Base-by-base conservation (phyloP, 2,329 filamentous ascomycete genomes). In the Aspergillus sp. region DNA sequence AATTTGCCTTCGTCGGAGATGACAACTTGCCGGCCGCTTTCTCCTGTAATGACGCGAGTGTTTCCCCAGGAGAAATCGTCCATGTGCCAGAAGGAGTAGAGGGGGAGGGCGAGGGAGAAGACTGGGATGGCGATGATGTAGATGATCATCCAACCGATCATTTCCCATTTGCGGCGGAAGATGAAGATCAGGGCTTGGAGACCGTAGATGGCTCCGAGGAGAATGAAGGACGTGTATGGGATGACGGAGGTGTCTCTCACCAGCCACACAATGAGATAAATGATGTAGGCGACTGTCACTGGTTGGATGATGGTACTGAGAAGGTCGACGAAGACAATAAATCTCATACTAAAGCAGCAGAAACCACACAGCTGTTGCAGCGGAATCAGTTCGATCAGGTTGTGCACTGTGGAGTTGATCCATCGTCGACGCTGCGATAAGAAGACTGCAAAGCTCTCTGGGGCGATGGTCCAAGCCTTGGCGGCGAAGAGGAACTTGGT, bases 1-100 rank as follows among this genome's bases (percentile, higher is more conserved):
- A 97, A 98, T 70, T 95, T 96, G 75, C 93, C 93, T 73, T 98
- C 93, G 67, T 98, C 93, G 1, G 90, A 88, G 56, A 98, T 85
- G 59, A 98, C 82, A 53, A 97, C 76, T 76, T 96, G 91, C 67
- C 89, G 85, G 55, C 93, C 93, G 68, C 85, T 85, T 67, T 98
- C 93, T 66, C 93, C 93, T 6, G 88, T 93, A 55, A 98, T 90
- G 49, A 98, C 82, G 82, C 93, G 91, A 37, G 93, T 98, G 72
- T 96, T 98, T 72, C 93, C 93, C 93, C 93, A 98, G 61, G 86
- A 88, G 81, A 98, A 98, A 73, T 98, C 93, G 69, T 98, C 93
- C 93, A 97, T 97, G 74, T 96, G 82, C 93, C 93, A 98, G 80
- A 98, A 98, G 44, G 91, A 80, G 69, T 97, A 97, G 23, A 98